Conservation (phyloP, 208 protist genomes). For the Phytomonas sp. region DNA sequence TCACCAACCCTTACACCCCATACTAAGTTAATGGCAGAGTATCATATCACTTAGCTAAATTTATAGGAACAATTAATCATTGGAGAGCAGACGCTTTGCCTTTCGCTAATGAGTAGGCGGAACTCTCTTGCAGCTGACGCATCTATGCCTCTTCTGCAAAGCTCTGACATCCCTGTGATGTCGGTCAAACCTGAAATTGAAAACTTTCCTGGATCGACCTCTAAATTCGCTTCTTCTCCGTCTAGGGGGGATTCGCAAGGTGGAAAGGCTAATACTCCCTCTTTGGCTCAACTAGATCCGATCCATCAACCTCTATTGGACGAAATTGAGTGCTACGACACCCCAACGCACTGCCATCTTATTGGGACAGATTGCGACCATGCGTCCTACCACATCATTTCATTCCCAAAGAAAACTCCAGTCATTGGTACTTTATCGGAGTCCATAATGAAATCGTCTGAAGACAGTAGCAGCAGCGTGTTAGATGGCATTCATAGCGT, state of each 20-base stretch:
- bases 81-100: not conserved
- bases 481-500: slow-evolving; percentile 13
- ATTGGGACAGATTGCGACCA: slow-evolving; percentile 33
- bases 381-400: slow-evolving; percentile 16
- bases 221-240: not conserved
- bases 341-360: slow-evolving; percentile 38
- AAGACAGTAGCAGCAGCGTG: not conserved
- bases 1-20: not conserved
- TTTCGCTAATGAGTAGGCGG: not conserved
- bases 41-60: not conserved
- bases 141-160: too few relatives aligned
- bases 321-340: slow-evolving; percentile 41
- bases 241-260: not conserved
- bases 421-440: not conserved
- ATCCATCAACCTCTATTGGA: slow-evolving; percentile 19
- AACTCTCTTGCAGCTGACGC: not conserved
- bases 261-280: not conserved
- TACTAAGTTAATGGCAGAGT: not conserved
- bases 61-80: not conserved
- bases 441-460: not conserved
- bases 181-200: not conserved
- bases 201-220: not conserved
- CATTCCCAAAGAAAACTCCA: slow-evolving; percentile 1
- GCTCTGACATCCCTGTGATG: not conserved
- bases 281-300: not conserved